A percentile compares a stretch with the other conserved stretches of the same genome.
Evolutionary conservation across 208 protist genomes (phyloP).

Genomic region (Crithidia sp.): DNA sequence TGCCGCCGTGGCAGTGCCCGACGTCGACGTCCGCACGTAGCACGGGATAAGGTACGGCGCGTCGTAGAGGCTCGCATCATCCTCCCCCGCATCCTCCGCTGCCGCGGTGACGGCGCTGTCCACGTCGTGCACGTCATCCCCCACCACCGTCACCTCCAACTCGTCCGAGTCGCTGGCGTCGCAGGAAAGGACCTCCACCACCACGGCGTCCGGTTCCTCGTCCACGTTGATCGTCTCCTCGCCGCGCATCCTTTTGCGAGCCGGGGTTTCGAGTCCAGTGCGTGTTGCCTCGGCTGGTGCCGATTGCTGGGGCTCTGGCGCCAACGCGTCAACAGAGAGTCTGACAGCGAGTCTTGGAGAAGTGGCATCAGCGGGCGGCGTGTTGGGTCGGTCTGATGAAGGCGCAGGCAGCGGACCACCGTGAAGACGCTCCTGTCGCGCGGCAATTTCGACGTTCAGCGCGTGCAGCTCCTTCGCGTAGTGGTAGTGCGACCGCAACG

Average conservation of each 20-base stretch:
- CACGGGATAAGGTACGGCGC: constrained; percentile 31
- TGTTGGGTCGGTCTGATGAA: too few relatives aligned
- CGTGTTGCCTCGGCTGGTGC: neutral
- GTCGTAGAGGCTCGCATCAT: constrained; percentile 13
- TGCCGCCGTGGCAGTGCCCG: neutral
- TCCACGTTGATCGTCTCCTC: constrained; percentile 38
- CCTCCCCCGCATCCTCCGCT: neutral
- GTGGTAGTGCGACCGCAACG: constrained; percentile 49
- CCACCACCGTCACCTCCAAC: constrained; percentile 5
- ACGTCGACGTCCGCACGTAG: constrained; percentile 17
- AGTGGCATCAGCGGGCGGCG: neutral
- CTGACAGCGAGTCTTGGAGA: neutral
- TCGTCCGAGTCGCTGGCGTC: constrained; percentile 7
- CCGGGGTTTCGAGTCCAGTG: neutral
- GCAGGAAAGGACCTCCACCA: constrained; percentile 25
- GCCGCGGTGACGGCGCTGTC: neutral
- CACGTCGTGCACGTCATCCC: constrained; percentile 20
- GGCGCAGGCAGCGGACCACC: neutral
- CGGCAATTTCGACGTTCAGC: constrained; percentile 20
- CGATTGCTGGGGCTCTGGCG: neutral
- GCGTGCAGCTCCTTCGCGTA: constrained; percentile 36
- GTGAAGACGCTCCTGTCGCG: neutral
- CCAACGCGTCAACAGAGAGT: neutral
- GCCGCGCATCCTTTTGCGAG: constrained; percentile 25
- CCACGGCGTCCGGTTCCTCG: constrained; percentile 15